phyloP scores from a whole-genome alignment of 2,329 filamentous ascomycete species.

The Podosphaera fusca region DNA sequence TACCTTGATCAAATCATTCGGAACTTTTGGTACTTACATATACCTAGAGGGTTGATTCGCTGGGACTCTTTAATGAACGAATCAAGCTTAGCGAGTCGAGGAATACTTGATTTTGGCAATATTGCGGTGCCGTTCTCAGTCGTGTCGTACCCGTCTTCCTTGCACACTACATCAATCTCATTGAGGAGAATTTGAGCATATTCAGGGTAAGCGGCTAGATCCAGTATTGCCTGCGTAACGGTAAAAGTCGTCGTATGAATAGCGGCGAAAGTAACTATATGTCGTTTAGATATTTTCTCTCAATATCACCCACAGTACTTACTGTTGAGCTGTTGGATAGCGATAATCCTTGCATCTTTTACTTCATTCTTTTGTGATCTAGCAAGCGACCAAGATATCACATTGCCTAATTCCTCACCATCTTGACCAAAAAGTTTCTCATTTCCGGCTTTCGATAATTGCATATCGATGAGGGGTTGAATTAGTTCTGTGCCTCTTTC shows the following conservation, averaged over 20 bases:
- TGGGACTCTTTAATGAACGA: background rate
- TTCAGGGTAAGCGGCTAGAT: slow-evolving; percentile 25
- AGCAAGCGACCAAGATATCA: background rate
- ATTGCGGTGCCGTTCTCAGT: background rate
- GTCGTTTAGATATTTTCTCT: background rate
- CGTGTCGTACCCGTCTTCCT: background rate
- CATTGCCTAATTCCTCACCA: background rate
- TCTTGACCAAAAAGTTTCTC: background rate
- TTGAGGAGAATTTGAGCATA: slow-evolving; percentile 9
- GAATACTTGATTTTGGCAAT: background rate
- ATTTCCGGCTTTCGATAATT: background rate
- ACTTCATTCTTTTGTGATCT: background rate
- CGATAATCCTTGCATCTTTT: background rate
- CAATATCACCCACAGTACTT: background rate
- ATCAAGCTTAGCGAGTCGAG: background rate
- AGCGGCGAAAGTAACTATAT: slow-evolving; percentile 21
- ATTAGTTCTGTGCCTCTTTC: background rate
- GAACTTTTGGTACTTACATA: background rate
- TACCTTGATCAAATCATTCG: too few species aligned
- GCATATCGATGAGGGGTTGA: background rate
- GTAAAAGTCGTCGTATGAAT: slow-evolving; percentile 27
- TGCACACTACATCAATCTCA: background rate
- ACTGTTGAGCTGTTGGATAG: background rate
- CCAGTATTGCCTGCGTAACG: slow-evolving; percentile 26
- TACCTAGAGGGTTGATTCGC: background rate